Percentiles rank a stretch among this genome's conserved stretches.
Conservation (phyloP, 176 grass and related monocot genomes). For the Carex littledalei region DNA sequence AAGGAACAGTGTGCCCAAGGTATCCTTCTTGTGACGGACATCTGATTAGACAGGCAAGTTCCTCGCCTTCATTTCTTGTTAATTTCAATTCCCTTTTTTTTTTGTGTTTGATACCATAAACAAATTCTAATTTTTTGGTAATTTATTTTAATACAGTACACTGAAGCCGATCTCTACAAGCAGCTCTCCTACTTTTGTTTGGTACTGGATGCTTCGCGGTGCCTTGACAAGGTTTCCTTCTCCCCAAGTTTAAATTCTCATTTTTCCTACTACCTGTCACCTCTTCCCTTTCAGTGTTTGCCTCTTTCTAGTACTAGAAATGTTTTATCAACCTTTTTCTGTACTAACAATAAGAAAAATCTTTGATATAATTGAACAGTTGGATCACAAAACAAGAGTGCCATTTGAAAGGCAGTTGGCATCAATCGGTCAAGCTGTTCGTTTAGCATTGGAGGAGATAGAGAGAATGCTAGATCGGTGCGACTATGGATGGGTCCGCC, state of each 20-base stretch:
- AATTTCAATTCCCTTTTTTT: constrained; percentile 5
- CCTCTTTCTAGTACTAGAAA: neutral
- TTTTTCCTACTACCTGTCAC: neutral
- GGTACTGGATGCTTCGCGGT: constrained; percentile 58
- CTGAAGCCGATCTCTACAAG: constrained; percentile 79
- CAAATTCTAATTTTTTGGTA: constrained; percentile 13
- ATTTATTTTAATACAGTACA: constrained; percentile 48
- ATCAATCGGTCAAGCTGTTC: constrained; percentile 38
- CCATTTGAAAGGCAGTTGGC: constrained; percentile 62
- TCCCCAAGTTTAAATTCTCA: neutral
- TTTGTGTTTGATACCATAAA: neutral
- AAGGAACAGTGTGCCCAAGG: constrained; percentile 82
- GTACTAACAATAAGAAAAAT: constrained; percentile 2
- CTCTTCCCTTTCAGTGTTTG: too few species aligned
- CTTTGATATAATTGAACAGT: constrained; percentile 36
- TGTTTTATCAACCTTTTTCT: constrained; percentile 3
- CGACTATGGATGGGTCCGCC: constrained; percentile 74
- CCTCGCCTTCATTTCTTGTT: neutral
- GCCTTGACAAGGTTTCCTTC: constrained; percentile 66
- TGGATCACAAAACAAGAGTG: constrained; percentile 57
- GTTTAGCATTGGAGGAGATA: constrained; percentile 47
- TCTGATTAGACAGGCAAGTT: constrained; percentile 64
- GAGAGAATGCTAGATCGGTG: constrained; percentile 76
- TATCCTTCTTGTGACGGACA: constrained; percentile 76
- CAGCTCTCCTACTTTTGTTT: constrained; percentile 90